Base-by-base conservation (phyloP, 163 green algal genomes). In the Scenedesmus sp. region DNA sequence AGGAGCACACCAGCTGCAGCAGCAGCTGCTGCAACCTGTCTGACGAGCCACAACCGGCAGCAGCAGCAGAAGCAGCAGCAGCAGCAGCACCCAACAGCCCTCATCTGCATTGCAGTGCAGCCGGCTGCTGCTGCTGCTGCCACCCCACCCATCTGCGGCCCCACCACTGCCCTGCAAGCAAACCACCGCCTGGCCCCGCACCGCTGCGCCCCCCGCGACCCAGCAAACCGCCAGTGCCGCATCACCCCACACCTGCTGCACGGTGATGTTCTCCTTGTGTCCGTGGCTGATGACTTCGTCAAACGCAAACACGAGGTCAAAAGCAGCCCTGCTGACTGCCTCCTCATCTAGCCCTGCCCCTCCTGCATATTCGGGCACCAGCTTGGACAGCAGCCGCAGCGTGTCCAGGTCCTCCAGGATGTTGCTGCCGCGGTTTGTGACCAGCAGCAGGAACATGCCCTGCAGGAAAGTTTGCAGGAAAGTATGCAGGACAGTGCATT, bases 321-420 rank as follows among this genome's bases (percentile, higher is more conserved):
- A 99, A 0, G 98, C 97, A 54, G 94, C 95, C 16, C 89, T 81
- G 20, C 84, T 91, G 18, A 99, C 94, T 73, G 91, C 93, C 84
- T 99, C 98, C 92, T 99, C 98, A 55, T 97, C 96, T 60, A 99
- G 46, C 54, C 82, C 91, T 23, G 84, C 81, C 46, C 84, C 90
- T 62, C 92, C 90, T 46, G 97, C 97, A 94, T 98, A 99, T 81
- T 99, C 98, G 12, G 98, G 97, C 62, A 99, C 96, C 7, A 98
- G 90, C 96, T 99, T 99, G 67, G 97, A 97, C 70, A 99, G 96
- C 88, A 99, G 93, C 8, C 98, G 97, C 82, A 99, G 96, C 4
- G 98, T 99, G 82, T 99, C 98, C 90, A 99, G 94, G 93, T 99
- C 98, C 93, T 99, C 98, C 87, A 99, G 94, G 85, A 99, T 99